These are phyloP conservation scores for Trichophyton simii DNA, from an alignment of 2,329 filamentous ascomycete species.

Conservation along the genomic window DNA sequence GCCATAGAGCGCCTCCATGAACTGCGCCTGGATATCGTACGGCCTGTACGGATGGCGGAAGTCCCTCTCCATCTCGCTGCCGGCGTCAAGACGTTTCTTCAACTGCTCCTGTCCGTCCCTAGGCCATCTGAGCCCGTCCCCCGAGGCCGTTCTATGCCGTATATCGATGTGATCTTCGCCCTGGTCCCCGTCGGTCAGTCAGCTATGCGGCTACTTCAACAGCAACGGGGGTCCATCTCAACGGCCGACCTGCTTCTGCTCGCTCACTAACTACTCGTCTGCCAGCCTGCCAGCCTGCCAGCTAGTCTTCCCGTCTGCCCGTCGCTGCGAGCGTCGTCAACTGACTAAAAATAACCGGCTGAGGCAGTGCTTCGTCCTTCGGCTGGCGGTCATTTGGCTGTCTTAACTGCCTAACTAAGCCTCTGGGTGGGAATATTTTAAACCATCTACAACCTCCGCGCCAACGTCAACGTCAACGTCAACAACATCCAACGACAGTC, in stretches of 20 bases:
- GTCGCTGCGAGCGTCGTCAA: background rate
- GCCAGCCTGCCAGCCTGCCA: too few species aligned
- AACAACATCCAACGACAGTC: background rate
- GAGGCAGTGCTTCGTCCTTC: background rate
- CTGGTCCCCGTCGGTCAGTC: background rate
- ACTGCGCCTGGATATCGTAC: conserved; percentile 75
- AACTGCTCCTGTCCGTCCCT: conserved; percentile 14
- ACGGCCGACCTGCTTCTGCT: background rate
- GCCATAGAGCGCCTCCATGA: conserved; percentile 72
- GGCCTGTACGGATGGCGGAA: conserved; percentile 83
- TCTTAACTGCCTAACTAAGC: too few species aligned
- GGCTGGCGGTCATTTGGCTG: background rate
- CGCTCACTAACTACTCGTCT: background rate
- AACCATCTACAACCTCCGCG: background rate
- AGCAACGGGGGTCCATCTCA: background rate
- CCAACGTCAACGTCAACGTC: background rate
- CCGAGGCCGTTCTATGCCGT: background rate
- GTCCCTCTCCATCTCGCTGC: conserved; percentile 29
- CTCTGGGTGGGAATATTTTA: too few species aligned
- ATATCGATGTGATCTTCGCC: background rate
- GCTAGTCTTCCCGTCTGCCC: background rate
- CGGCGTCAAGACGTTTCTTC: conserved; percentile 17
- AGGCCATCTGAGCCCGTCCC: background rate
- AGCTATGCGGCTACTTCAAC: background rate
- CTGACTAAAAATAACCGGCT: background rate